Evolutionary conservation across 768 basidiomycete species (phyloP).

Genomic region (Boletus rufocinnamomeus): DNA sequence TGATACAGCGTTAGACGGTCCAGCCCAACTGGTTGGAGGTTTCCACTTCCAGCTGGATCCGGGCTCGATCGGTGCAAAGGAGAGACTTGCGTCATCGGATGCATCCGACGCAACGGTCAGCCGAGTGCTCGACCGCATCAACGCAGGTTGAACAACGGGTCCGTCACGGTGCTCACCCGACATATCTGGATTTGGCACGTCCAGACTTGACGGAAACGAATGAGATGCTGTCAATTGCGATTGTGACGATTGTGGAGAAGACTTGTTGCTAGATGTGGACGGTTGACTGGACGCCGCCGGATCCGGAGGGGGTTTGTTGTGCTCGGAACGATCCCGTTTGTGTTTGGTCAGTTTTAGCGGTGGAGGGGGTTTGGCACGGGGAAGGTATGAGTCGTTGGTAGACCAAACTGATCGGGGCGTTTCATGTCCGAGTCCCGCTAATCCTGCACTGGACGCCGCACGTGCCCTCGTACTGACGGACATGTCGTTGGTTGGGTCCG

Average conservation of each 20-base stretch:
- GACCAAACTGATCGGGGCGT: slow-evolving; percentile 13
- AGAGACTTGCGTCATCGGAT: background rate
- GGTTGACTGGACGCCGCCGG: background rate
- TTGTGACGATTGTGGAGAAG: background rate
- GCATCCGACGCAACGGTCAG: background rate
- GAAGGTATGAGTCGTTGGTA: slow-evolving; percentile 23
- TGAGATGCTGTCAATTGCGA: background rate
- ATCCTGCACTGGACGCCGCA: background rate
- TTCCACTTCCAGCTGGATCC: slow-evolving; percentile 14
- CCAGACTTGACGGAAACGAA: background rate
- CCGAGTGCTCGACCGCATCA: background rate
- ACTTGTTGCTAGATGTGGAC: background rate
- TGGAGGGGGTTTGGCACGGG: slow-evolving; percentile 22
- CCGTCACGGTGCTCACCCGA: background rate
- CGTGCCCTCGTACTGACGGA: background rate
- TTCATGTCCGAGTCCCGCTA: accelerated
- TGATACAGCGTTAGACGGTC: slow-evolving; percentile 6
- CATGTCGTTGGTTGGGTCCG: background rate
- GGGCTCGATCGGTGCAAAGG: background rate
- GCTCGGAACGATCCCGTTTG: slow-evolving; percentile 10
- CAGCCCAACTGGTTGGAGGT: slow-evolving; percentile 31
- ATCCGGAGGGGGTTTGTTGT: background rate
- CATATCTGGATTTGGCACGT: background rate
- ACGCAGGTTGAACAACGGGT: background rate
- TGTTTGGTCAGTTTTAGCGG: slow-evolving; percentile 17